Evolutionary conservation across 345 rosid genomes (phyloP).

Genomic region (Euclidium syriacum): DNA sequence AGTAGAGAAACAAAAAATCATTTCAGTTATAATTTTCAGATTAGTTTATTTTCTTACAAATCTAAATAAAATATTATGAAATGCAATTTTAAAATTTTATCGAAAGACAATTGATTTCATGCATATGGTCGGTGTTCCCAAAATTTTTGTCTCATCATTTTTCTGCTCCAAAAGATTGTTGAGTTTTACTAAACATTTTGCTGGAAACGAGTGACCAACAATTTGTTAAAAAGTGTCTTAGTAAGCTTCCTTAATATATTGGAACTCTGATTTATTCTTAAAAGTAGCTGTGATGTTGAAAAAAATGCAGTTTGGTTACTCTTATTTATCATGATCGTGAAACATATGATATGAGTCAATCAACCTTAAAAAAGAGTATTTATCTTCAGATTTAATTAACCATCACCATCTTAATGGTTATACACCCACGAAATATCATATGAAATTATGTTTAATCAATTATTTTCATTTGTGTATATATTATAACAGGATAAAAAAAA

Average conservation of each 20-base stretch:
- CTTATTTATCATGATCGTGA: not conserved
- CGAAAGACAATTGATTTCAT: not conserved
- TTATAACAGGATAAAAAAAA: no score
- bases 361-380: not conserved
- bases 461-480: no score
- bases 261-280: not conserved
- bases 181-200: not conserved
- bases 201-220: conserved; percentile 5
- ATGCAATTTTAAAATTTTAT: no score
- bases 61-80: no score
- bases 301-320: not conserved
- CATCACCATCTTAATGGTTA: not conserved
- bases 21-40: no score
- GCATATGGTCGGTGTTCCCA: not conserved
- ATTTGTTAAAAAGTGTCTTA: not conserved
- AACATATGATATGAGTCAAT: conserved; percentile 9
- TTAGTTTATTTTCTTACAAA: no score
- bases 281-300: conserved; percentile 16
- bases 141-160: not conserved
- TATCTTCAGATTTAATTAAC: not conserved
- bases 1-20: no score
- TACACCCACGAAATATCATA: not conserved
- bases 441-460: no score
- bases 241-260: conserved; percentile 7
- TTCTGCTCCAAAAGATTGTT: not conserved